phyloP scores from a whole-genome alignment of 805 yeast species.

The Starmerella sirachaensis region DNA sequence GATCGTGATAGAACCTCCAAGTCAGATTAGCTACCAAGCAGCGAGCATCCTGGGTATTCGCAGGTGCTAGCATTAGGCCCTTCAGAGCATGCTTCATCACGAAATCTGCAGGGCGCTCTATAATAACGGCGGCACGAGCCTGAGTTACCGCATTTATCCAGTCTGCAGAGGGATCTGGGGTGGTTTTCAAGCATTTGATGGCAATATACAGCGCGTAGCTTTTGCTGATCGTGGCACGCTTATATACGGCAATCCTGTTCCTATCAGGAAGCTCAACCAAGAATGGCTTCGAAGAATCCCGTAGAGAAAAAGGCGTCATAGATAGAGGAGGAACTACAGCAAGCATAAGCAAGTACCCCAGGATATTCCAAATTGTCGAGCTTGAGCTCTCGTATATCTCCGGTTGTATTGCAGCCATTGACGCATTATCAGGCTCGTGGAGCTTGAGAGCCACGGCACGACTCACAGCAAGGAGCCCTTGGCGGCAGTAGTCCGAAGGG shows the following conservation, averaged over 20 bases:
- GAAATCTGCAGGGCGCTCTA: neutral
- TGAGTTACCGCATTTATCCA: slow-evolving; percentile 10
- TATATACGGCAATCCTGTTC: slow-evolving; percentile 8
- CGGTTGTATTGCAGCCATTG: slow-evolving; percentile 40
- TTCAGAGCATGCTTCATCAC: slow-evolving; percentile 3
- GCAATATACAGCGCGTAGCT: slow-evolving; percentile 6
- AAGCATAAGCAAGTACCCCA: slow-evolving; percentile 11
- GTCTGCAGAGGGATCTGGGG: slow-evolving; percentile 5
- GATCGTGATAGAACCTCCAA: slow-evolving; percentile 1
- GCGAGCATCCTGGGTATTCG: slow-evolving; percentile 5
- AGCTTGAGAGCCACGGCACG: slow-evolving; percentile 37
- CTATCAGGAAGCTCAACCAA: slow-evolving; percentile 8
- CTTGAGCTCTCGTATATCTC: neutral
- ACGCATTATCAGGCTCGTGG: slow-evolving; percentile 87
- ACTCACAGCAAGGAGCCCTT: slow-evolving; percentile 14
- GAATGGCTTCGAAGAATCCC: slow-evolving; percentile 8
- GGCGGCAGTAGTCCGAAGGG: slow-evolving; percentile 12
- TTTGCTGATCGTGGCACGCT: neutral
- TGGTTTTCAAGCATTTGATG: slow-evolving; percentile 4
- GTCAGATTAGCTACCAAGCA: slow-evolving; percentile 3
- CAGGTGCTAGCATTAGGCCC: slow-evolving; percentile 1
- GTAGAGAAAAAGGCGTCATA: neutral
- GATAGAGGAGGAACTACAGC: slow-evolving; percentile 13
- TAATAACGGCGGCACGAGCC: slow-evolving; percentile 5
- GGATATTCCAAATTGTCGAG: neutral